These are phyloP conservation scores for Rutstroemia sydowiana DNA, from an alignment of 2,329 filamentous ascomycete species.

Conservation along the genomic window DNA sequence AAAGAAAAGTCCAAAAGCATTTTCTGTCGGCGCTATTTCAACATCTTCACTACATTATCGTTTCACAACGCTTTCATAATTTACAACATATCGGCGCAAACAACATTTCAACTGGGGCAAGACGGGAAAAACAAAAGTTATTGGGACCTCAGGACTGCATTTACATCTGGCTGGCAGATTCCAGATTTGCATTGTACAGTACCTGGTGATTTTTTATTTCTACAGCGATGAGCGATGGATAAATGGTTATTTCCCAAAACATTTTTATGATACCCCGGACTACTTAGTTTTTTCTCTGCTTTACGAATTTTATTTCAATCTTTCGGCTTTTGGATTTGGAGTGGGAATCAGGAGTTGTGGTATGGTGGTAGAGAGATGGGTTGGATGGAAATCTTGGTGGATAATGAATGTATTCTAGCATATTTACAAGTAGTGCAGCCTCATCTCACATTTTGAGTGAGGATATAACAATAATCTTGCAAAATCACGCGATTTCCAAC, in stretches of 20 bases:
- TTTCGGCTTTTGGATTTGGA: background rate
- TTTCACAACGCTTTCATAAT: background rate
- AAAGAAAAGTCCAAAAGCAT: too few relatives aligned
- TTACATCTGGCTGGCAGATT: background rate
- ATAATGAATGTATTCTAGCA: too few relatives aligned
- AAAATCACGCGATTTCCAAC: too few relatives aligned
- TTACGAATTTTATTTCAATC: background rate
- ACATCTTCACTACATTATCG: background rate
- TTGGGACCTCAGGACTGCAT: background rate
- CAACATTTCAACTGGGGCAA: background rate
- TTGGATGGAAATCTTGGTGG: too few relatives aligned
- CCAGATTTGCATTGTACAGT: background rate
- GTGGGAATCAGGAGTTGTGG: background rate
- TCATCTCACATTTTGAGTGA: too few relatives aligned
- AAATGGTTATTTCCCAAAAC: background rate
- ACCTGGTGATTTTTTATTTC: background rate
- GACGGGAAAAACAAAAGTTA: background rate
- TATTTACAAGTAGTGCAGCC: too few relatives aligned
- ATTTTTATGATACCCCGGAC: background rate
- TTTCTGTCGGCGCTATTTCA: too few relatives aligned
- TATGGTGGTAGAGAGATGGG: background rate
- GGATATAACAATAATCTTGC: too few relatives aligned
- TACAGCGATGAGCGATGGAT: background rate
- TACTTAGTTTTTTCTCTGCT: too few relatives aligned
- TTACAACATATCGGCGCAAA: background rate